These are phyloP conservation scores for Trichoderma parareesei DNA, from an alignment of 495 filamentous ascomycete genomes.

Conservation along the genomic window DNA sequence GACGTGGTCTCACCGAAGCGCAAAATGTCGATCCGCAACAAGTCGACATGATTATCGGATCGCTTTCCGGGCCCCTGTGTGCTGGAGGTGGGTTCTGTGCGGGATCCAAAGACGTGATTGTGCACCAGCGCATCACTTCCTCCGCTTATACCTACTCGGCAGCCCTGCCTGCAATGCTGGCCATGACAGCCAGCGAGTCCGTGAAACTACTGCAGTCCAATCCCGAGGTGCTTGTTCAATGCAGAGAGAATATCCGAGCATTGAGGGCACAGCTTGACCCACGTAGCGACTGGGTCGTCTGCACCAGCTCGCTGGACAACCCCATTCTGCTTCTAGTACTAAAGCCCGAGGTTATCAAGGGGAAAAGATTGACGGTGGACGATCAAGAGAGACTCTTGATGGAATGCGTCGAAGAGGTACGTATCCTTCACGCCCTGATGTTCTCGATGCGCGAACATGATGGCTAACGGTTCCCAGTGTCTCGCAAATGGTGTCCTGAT, in stretches of 20 bases:
- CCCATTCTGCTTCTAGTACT: constrained; percentile 79
- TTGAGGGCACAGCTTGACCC: constrained; percentile 86
- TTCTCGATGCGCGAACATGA: neutral
- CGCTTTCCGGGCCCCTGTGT: constrained; percentile 80
- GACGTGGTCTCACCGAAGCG: constrained; percentile 85
- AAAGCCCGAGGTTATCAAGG: constrained; percentile 72
- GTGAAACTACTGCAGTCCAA: constrained; percentile 74
- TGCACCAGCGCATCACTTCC: constrained; percentile 88
- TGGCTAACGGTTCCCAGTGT: constrained; percentile 36
- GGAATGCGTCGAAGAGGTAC: constrained; percentile 89
- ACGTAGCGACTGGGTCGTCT: constrained; percentile 82
- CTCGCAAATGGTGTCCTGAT: constrained; percentile 83
- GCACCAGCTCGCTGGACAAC: constrained; percentile 76
- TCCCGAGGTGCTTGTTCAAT: constrained; percentile 64
- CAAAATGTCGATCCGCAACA: constrained; percentile 87
- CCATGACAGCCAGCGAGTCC: constrained; percentile 88
- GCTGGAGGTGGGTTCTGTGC: constrained; percentile 95
- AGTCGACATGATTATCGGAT: constrained; percentile 94
- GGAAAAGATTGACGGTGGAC: constrained; percentile 52
- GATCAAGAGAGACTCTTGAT: constrained; percentile 84
- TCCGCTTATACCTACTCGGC: constrained; percentile 91
- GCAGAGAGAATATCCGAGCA: constrained; percentile 72
- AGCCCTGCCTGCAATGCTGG: constrained; percentile 84
- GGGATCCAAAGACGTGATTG: constrained; percentile 78
- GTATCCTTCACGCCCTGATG: too few relatives aligned